Evolutionary conservation across 176 grass and related monocot species (phyloP).

Genomic region (Neostapfia colusana): DNA sequence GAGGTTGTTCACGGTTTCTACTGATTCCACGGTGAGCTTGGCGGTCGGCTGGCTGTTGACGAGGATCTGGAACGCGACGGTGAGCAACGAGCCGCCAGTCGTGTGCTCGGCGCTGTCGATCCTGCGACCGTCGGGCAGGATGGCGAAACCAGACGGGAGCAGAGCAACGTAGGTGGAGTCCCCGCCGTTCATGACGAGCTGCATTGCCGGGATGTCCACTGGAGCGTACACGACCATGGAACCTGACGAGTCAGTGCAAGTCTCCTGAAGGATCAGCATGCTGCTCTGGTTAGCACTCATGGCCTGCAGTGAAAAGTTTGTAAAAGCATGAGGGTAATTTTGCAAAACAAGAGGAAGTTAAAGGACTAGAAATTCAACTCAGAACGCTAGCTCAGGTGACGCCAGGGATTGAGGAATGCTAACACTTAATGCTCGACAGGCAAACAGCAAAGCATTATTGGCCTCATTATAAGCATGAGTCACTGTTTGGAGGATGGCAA

Average conservation of each 20-base stretch:
- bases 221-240: conserved; percentile 97
- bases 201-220: conserved; percentile 93
- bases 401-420: neutral
- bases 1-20: conserved; percentile 87
- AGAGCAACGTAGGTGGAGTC: conserved; percentile 91
- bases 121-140: conserved; percentile 68
- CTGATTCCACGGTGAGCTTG: conserved; percentile 83
- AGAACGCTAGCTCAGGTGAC: neutral
- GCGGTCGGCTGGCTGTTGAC: conserved; percentile 98
- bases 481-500: neutral
- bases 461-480: neutral
- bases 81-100: conserved; percentile 63
- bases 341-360: neutral
- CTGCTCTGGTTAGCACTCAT: conserved; percentile 86
- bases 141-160: conserved; percentile 89
- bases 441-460: conserved; percentile 18
- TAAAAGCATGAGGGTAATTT: neutral
- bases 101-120: conserved; percentile 23
- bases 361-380: neutral
- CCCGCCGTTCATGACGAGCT: conserved; percentile 92
- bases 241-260: conserved; percentile 82
- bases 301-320: conserved; percentile 47
- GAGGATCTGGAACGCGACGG: conserved; percentile 92
- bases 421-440: conserved; percentile 11
- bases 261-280: conserved; percentile 98